Base-by-base conservation (phyloP, 768 basidiomycete species). In the Phallus indusiatus region DNA sequence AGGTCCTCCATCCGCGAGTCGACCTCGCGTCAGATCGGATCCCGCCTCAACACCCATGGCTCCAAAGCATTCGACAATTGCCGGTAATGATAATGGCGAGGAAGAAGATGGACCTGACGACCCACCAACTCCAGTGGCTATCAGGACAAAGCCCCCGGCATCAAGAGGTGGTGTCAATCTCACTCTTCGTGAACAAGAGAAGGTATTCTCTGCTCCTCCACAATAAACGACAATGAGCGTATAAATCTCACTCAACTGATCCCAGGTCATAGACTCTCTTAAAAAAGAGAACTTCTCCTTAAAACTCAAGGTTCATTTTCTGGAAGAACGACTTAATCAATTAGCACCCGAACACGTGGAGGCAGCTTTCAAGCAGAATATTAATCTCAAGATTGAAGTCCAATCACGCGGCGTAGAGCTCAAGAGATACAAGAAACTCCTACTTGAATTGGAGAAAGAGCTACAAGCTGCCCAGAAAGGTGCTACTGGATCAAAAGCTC, bases 201-300 rank as follows among this genome's bases (percentile, higher is more conserved):
- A 97, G 81, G 95, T 91, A 64, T 54, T 77, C 63, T 68, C 17
- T 56, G n/a, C n/a, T 42, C 18, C 20, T 5, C 2, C 22, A 37
- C 50, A 24, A 59, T 34, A 18, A 46, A 50, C 33, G 33, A 37
- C 20, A 50, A 58, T 37, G 58, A 53, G 46, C 54, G 18, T 52
- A 55, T 22, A 18, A n/a, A 20, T 14, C 28, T 62, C 16, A 55
- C 33, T 56, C 8, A 59, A 49, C 33, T 14, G 22, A 33, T n/a
- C 12, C 0, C 67, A 98, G 94, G 90, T 94, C 70, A 91, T 96
- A 68, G 93, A 98, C 73, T 85, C 84, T 62, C 82, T 94, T 67
- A 94, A 95, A 75, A 96, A 94, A 70, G 94, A 98, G 70, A 95
- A 95, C 76, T 97, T 98, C 71, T 88, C 86, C 67, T 85, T 99